Evolutionary conservation across 257 asterid genomes (phyloP), one percentile per base, ranked within the genome.

Genomic region (Hygrophila difformis): DNA sequence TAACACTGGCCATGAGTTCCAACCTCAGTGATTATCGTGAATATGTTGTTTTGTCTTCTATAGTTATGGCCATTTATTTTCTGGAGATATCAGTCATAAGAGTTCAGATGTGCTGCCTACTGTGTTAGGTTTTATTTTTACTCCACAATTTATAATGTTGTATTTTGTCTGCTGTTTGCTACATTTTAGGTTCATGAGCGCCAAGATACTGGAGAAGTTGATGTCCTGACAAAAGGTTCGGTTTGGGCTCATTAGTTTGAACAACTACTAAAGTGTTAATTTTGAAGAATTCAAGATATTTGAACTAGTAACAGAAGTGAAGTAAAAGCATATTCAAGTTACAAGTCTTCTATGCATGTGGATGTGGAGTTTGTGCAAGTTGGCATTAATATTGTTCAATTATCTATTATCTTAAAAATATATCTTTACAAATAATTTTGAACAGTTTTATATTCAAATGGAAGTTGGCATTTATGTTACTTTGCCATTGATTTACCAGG

Each of bases 151-250:
- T 26, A 26, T 26, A 35, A 13, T 24, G 15, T 51, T 37, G 26
- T 39, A 3, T 26, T 26, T 26, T 47, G 22, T 39, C 38, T 36
- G 4, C 21, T 38, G 15, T 8, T 47, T 40, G 13, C 34, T 23
- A n/a, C 39, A 21, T 39, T 63, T 16, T 72, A 91, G 98, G 99
- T 91, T 72, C 99, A 91, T 64, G 97, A 86, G 68, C 92, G 69
- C 47, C 29, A 76, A 66, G 89, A 78, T 55, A 78, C 84, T 36
- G 99, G 93, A 61, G 99, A 86, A 71, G 97, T 91, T 58, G 84
- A 91, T 61, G 81, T 91, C 67, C 89, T 91, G 45, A 91, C 99
- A 12, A 91, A 91, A 91, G 99, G 99, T 81, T 59, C 49, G 37
- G 47, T 22, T 54, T 31, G 14, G 44, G 9, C 31, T 45, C 26